Evolutionary conservation across 2,329 filamentous ascomycete species (phyloP).

Genomic region (Fusarium concolor): DNA sequence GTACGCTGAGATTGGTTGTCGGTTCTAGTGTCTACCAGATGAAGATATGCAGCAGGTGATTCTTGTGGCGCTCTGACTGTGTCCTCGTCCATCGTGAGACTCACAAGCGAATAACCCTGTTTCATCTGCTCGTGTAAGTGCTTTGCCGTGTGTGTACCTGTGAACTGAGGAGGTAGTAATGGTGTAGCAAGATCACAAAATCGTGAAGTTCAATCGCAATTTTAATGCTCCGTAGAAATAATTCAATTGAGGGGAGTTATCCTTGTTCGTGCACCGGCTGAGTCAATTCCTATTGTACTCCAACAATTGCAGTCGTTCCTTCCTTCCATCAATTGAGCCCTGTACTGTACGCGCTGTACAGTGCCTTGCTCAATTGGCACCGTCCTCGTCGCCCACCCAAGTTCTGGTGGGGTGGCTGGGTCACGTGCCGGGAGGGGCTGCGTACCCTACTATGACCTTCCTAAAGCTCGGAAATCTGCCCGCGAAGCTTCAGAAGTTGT

Average conservation of each 20-base stretch:
- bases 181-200: slow-evolving; percentile 10
- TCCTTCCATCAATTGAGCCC: slow-evolving; percentile 3
- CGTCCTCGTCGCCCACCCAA: slow-evolving; percentile 3
- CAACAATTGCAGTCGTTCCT: slow-evolving; percentile 21
- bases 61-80: slow-evolving; percentile 13
- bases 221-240: not conserved
- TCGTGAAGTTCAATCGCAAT: not conserved
- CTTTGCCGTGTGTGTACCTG: slow-evolving; percentile 9
- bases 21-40: slow-evolving; percentile 42
- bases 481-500: slow-evolving; percentile 48
- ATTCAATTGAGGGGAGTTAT: not conserved
- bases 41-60: slow-evolving; percentile 44
- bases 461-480: slow-evolving; percentile 46
- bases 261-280: not conserved
- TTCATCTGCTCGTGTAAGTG: slow-evolving; percentile 38
- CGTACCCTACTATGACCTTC: slow-evolving; percentile 51
- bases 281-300: slow-evolving; percentile 5
- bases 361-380: not conserved
- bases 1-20: slow-evolving; percentile 45
- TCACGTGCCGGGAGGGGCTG: slow-evolving; percentile 54
- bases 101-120: not conserved
- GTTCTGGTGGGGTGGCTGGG: not conserved
- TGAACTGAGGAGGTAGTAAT: not conserved
- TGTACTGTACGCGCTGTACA: slow-evolving; percentile 7
- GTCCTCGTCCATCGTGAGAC: slow-evolving; percentile 37